Evolutionary conservation across 345 rosid species (phyloP).

Genomic region (Salix udensis): DNA sequence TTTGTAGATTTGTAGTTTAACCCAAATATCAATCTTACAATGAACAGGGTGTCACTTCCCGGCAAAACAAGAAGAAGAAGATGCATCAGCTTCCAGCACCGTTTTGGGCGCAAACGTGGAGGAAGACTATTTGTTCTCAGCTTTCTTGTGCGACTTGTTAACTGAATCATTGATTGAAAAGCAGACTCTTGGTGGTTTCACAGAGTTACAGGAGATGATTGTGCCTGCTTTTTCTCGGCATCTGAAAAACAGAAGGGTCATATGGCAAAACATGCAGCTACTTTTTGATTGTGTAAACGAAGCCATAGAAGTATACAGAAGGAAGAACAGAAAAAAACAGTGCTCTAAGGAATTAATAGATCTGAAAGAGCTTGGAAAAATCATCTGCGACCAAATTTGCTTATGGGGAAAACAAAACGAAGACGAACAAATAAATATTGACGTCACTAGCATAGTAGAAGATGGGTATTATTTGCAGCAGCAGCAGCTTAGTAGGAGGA

Average conservation of each 20-base stretch:
- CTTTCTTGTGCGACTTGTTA: conserved; percentile 12
- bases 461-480: conserved; percentile 20
- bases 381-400: conserved; percentile 6
- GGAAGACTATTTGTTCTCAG: conserved; percentile 13
- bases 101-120: not conserved
- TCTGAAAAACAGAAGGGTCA: conserved; percentile 11
- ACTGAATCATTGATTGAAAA: conserved; percentile 15
- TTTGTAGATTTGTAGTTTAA: not conserved
- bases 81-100: conserved; percentile 11
- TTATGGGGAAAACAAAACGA: conserved; percentile 17
- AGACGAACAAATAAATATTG: conserved; percentile 2
- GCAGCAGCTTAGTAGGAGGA: conserved; percentile 14
- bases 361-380: conserved; percentile 22
- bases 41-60: not conserved
- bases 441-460: conserved; percentile 14
- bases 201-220: conserved; percentile 10
- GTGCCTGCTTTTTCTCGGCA: conserved; percentile 5
- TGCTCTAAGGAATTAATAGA: conserved; percentile 7
- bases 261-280: conserved; percentile 20
- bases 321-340: not conserved
- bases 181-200: conserved; percentile 10
- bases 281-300: not conserved
- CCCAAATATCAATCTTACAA: not conserved
- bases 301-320: not conserved
- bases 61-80: conserved; percentile 6